Base-by-base conservation (phyloP, 768 basidiomycete genomes). In the Podaxis sp. region DNA sequence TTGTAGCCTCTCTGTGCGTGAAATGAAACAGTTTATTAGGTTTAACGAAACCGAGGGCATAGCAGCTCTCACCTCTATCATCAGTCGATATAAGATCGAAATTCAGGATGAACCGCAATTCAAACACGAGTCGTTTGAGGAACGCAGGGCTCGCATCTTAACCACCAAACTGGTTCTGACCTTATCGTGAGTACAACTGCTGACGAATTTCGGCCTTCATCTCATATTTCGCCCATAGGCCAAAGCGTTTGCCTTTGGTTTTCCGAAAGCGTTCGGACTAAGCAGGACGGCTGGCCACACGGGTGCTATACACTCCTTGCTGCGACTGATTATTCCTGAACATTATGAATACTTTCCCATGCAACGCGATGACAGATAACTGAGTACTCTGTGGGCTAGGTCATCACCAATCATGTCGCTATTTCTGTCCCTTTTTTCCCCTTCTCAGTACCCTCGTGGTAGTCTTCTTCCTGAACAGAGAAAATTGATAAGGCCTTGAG, bases 11-110 rank as follows among this genome's bases (percentile, higher is more conserved):
- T 20, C 15, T 15, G n/a, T 30, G 12, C n/a, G 37, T 48, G 52
- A 41, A 55, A 10, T 38, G 26, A 41, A 22, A 20, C 33, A 30
- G 8, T 17, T 5, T 22, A 48, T 7, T 56, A 83, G 80, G 65
- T 84, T 83, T 68, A 77, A 76, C n/a, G 84, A 85, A 70, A 82
- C 80, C 1, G 82, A 84, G 69, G 81, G 74, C 28, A 74, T 84
- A 49, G 83, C 80, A 4, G 76, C 80, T 49, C 71, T 87, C n/a
- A 80, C 82, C 15, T 75, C 81, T 71, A 67, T 87, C 37, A 68
- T 85, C 15, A 73, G 74, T 7, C 73, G 69, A 30, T 86, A 82
- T 70, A 78, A 75, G 62, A 76, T 86, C 56, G 76, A 78, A 50
- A 68, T 85, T 36, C 80, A 80, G 63, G 81, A 84, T 28, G 84